A percentile compares a stretch with the other conserved stretches of the same genome.
Conservation (phyloP, 768 basidiomycete genomes). For the Flagelloscypha sp. region DNA sequence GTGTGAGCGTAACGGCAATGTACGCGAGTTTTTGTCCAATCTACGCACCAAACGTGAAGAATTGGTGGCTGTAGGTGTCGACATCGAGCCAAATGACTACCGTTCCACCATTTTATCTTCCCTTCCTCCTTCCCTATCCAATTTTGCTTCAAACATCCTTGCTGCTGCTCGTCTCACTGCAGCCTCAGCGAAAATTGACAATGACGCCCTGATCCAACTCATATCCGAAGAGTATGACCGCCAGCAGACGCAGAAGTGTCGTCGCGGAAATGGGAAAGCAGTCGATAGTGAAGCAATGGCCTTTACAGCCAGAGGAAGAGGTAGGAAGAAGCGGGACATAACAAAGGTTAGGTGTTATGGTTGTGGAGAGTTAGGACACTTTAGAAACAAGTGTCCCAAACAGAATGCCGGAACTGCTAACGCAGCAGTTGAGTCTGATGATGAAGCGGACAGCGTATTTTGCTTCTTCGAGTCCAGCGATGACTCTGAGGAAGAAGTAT, state of each 20-base stretch:
- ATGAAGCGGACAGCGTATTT: constrained; percentile 6
- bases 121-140: not conserved
- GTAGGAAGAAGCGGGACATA: constrained; percentile 3
- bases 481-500: too few species aligned
- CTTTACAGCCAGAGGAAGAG: constrained; percentile 6
- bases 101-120: not conserved
- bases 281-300: constrained; percentile 15
- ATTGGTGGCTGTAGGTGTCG: not conserved
- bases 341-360: constrained; percentile 16
- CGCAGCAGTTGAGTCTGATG: constrained; percentile 11
- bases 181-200: constrained; percentile 10
- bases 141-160: not conserved
- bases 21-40: not conserved
- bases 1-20: constrained; percentile 1
- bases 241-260: constrained; percentile 7
- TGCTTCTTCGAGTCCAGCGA: too few species aligned
- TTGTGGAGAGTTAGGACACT: constrained; percentile 20
- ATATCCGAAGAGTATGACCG: constrained; percentile 22
- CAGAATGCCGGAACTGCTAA: constrained; percentile 7
- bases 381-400: constrained; percentile 16
- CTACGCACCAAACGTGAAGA: constrained; percentile 1
- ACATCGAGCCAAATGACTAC: not conserved
- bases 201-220: constrained; percentile 15
- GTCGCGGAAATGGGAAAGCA: constrained; percentile 2
- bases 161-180: not conserved